phyloP scores from a whole-genome alignment of 257 asterid genomes.

The Fraxinus anomala region DNA sequence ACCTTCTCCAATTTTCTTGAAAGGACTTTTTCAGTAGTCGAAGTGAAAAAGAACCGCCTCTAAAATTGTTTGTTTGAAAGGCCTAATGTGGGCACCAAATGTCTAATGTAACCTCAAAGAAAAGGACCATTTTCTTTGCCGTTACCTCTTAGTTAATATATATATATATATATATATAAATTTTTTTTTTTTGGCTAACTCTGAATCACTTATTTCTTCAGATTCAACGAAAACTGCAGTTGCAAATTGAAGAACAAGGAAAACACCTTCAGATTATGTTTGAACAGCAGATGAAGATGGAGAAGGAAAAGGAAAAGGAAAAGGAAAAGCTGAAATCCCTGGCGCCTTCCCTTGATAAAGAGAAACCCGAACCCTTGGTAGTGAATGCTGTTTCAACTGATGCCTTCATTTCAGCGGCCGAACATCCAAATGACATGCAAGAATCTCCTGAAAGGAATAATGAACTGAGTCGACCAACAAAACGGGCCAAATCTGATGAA shows the following conservation, averaged over 20 bases:
- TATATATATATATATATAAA: too few species aligned
- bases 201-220: conserved; percentile 30
- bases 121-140: too few species aligned
- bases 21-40: too few species aligned
- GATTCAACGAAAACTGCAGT: conserved; percentile 81
- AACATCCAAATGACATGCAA: conserved; percentile 28
- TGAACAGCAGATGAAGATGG: conserved; percentile 69
- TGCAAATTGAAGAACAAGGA: conserved; percentile 88
- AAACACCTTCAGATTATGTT: conserved; percentile 73
- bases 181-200: not conserved
- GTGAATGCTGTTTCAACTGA: conserved; percentile 23
- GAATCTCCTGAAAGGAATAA: conserved; percentile 30
- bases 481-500: conserved; percentile 51
- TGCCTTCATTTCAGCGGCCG: conserved; percentile 25
- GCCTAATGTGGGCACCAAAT: too few species aligned
- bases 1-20: too few species aligned
- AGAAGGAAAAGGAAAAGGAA: conserved; percentile 7
- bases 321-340: conserved; percentile 49
- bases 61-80: too few species aligned
- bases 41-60: too few species aligned
- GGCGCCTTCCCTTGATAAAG: conserved; percentile 29
- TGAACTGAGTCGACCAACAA: conserved; percentile 36
- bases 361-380: conserved; percentile 35
- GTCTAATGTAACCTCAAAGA: too few species aligned
- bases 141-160: not conserved